Percentiles rank a stretch among this genome's conserved stretches.
Conservation (phyloP, 73 alveolate species). For the Paramecium biaurelia region DNA sequence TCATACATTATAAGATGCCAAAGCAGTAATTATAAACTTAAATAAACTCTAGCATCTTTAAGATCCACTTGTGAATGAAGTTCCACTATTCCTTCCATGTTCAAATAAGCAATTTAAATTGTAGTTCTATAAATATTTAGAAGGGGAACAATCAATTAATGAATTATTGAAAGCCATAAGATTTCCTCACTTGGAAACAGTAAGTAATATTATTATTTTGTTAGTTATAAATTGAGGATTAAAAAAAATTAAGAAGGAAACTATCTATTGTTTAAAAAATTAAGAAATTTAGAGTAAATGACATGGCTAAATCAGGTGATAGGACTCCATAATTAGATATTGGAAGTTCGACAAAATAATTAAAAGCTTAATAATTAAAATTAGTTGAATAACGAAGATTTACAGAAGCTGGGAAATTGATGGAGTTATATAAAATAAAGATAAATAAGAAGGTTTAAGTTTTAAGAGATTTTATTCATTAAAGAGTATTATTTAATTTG, state of each 20-base stretch:
- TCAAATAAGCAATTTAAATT: not conserved
- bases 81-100: not conserved
- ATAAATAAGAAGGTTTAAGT: not conserved
- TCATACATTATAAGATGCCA: not conserved
- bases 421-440: not conserved
- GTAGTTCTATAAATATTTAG: constrained; percentile 27
- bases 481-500: not conserved
- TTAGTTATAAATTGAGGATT: not conserved
- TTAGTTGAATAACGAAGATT: not conserved
- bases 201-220: not conserved
- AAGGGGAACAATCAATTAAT: constrained; percentile 13
- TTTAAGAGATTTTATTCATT: not conserved
- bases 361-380: not conserved
- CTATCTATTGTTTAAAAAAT: not conserved
- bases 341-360: not conserved
- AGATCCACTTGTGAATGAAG: constrained; percentile 7
- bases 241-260: not conserved
- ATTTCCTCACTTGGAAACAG: not conserved
- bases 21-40: not conserved
- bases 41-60: not conserved
- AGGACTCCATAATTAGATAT: not conserved
- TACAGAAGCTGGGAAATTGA: not conserved
- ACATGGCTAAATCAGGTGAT: not conserved
- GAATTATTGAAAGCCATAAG: not conserved
- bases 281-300: not conserved